phyloP scores from a whole-genome alignment of 257 asterid species.

The Nicotiana tabacum region DNA sequence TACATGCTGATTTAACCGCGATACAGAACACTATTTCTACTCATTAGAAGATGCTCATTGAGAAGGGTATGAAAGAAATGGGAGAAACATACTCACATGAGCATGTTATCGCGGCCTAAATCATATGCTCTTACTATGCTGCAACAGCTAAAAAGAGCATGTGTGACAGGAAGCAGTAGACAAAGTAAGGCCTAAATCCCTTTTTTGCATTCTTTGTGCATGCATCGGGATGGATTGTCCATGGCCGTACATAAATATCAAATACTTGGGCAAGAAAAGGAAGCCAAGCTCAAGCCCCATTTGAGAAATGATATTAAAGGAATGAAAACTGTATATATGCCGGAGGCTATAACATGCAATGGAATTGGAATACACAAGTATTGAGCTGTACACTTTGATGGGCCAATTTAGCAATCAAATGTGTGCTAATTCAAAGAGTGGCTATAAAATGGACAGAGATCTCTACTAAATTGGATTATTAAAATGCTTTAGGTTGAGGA shows the following conservation, averaged over 20 bases:
- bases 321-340: background rate
- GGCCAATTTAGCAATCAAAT: too few relatives aligned
- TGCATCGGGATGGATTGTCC: constrained; percentile 20
- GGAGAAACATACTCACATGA: constrained; percentile 12
- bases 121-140: background rate
- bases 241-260: constrained; percentile 9
- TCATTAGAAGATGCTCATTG: background rate
- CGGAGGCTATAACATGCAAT: too few relatives aligned
- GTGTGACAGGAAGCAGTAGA: background rate
- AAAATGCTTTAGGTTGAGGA: too few relatives aligned
- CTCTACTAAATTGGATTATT: too few relatives aligned
- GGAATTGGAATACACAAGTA: too few relatives aligned
- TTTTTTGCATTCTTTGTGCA: constrained; percentile 15
- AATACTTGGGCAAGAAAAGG: background rate
- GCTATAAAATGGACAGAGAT: too few relatives aligned
- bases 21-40: background rate
- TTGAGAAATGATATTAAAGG: constrained; percentile 3
- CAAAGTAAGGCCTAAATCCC: constrained; percentile 1
- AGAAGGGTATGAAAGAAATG: background rate
- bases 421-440: too few relatives aligned
- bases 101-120: background rate
- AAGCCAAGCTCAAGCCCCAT: background rate
- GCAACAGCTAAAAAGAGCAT: constrained; percentile 3
- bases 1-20: background rate
- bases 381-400: too few relatives aligned